A percentile compares a stretch with the other conserved stretches of the same genome.
These are phyloP conservation scores for Hypoxylon sp. DNA, from an alignment of 2,329 filamentous ascomycete genomes.

Conservation along the genomic window DNA sequence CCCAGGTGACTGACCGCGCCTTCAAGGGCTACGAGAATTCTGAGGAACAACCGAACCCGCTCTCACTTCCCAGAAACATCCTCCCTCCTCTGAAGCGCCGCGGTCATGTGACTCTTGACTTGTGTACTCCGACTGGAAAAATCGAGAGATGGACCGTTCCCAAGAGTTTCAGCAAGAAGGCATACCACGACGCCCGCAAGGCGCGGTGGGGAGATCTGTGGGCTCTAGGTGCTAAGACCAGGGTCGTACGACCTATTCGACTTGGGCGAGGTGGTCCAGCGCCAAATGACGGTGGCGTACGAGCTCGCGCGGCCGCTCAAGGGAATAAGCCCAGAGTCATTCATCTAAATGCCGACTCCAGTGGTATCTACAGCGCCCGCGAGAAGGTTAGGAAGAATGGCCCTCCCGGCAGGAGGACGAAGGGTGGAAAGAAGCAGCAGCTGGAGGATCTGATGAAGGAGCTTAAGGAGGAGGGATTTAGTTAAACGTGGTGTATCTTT, in stretches of 20 bases:
- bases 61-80: constrained; percentile 82
- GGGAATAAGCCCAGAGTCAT: constrained; percentile 59
- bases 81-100: constrained; percentile 86
- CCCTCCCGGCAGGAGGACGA: constrained; percentile 56
- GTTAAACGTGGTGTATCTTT: constrained; percentile 3
- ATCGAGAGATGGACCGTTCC: constrained; percentile 96
- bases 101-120: constrained; percentile 88
- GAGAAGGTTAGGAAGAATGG: constrained; percentile 53
- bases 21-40: constrained; percentile 78
- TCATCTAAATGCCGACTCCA: constrained; percentile 53
- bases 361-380: constrained; percentile 57
- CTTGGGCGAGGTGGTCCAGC: constrained; percentile 63
- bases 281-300: constrained; percentile 62
- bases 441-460: constrained; percentile 58
- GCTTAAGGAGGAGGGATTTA: constrained; percentile 37
- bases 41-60: constrained; percentile 63
- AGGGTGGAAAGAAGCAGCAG: constrained; percentile 56
- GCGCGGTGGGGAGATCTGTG: constrained; percentile 92
- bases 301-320: constrained; percentile 52
- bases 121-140: constrained; percentile 87
- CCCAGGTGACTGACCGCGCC: constrained; percentile 72
- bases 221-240: constrained; percentile 93
- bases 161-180: constrained; percentile 81
- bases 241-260: constrained; percentile 71
- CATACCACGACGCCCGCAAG: constrained; percentile 94